These are phyloP conservation scores for Aspergillus sp. DNA, from an alignment of 2,329 filamentous ascomycete genomes.

Conservation along the genomic window DNA sequence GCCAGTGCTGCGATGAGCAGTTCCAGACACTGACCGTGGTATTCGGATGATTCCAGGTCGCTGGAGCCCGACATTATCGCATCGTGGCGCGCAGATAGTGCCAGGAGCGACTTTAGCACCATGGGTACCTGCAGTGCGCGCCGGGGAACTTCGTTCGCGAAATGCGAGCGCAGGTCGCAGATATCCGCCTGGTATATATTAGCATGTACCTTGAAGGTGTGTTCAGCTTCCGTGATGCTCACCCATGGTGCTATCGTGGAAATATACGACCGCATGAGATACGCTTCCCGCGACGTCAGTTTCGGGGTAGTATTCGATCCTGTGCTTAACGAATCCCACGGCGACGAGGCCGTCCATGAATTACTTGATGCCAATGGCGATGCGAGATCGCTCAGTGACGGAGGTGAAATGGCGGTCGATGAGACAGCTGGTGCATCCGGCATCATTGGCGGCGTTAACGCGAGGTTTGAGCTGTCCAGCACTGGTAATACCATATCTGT, in stretches of 20 bases:
- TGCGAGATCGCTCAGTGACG: neutral
- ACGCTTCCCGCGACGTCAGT: slow-evolving; percentile 25
- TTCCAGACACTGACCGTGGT: slow-evolving; percentile 41
- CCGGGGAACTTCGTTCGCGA: slow-evolving; percentile 41
- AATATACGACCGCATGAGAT: slow-evolving; percentile 27
- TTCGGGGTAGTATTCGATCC: slow-evolving; percentile 4
- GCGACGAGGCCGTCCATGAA: slow-evolving; percentile 8
- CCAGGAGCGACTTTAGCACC: slow-evolving; percentile 41
- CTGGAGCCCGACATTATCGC: slow-evolving; percentile 29
- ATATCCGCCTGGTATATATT: slow-evolving; percentile 22
- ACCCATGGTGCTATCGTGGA: slow-evolving; percentile 29
- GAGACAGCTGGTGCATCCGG: slow-evolving; percentile 3
- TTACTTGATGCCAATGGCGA: slow-evolving; percentile 11
- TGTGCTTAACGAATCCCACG: slow-evolving; percentile 9
- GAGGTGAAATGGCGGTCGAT: slow-evolving; percentile 10
- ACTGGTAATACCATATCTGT: neutral
- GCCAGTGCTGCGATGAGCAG: slow-evolving; percentile 41
- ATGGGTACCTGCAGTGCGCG: slow-evolving; percentile 41
- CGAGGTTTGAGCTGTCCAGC: neutral
- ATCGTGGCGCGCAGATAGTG: slow-evolving; percentile 40
- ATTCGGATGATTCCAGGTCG: slow-evolving; percentile 39
- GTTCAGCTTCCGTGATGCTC: neutral
- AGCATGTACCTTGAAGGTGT: neutral
- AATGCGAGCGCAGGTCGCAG: slow-evolving; percentile 31
- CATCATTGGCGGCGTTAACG: slow-evolving; percentile 1